These are phyloP conservation scores for Pythium sukuiense DNA, from an alignment of 352 stramenopile species.

Conservation along the genomic window DNA sequence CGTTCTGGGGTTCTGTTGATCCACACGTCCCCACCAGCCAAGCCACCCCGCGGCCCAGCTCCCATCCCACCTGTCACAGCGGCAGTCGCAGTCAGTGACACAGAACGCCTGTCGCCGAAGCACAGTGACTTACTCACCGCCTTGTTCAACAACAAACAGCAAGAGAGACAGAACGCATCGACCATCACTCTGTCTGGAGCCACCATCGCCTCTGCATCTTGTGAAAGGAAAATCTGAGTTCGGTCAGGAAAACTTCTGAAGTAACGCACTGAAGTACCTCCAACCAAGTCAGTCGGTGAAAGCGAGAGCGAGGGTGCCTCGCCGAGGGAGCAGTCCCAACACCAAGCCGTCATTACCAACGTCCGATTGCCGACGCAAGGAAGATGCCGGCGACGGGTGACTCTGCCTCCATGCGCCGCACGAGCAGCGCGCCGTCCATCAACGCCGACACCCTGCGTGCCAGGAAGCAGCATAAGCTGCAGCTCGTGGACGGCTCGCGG, in stretches of 20 bases:
- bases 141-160: background rate
- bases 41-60: too few relatives aligned
- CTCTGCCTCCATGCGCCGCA: constrained; percentile 17
- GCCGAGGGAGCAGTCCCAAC: background rate
- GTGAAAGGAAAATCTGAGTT: constrained; percentile 8
- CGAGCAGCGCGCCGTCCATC: constrained; percentile 23
- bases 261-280: background rate
- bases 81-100: background rate
- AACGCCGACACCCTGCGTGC: background rate
- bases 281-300: background rate
- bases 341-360: constrained; percentile 3
- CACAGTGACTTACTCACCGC: constrained; percentile 1
- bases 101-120: background rate
- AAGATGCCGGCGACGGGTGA: background rate
- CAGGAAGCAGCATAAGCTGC: constrained; percentile 9
- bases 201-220: constrained; percentile 3
- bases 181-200: constrained; percentile 2
- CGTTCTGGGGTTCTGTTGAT: background rate
- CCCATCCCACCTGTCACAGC: constrained; percentile 5
- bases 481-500: constrained; percentile 11
- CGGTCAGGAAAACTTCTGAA: constrained; percentile 6
- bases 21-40: background rate
- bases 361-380: background rate
- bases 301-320: background rate
- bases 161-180: background rate